Percentiles rank a stretch among this genome's conserved stretches.
phyloP scores from a whole-genome alignment of 805 yeast genomes.

The Nakazawaea wickerhamii region DNA sequence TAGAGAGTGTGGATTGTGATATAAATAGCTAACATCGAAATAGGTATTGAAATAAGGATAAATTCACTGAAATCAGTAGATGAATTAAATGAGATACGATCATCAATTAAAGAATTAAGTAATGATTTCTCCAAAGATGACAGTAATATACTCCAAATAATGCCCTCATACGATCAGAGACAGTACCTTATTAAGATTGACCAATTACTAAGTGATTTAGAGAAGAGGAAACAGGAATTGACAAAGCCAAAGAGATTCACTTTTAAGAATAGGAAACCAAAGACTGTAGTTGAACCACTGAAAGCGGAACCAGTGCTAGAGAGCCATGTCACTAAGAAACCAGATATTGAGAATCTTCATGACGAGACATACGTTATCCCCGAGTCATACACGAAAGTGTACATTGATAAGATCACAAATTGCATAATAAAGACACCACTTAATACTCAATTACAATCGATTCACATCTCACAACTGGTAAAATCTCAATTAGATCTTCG shows the following conservation, averaged over 20 bases:
- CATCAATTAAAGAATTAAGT: slow-evolving; percentile 57
- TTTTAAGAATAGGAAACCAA: slow-evolving; percentile 17
- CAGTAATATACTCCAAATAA: slow-evolving; percentile 2
- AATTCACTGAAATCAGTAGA: slow-evolving; percentile 53
- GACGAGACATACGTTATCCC: not conserved
- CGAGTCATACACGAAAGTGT: not conserved
- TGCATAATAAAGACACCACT: not conserved
- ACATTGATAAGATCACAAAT: not conserved
- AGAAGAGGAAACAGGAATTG: slow-evolving; percentile 16
- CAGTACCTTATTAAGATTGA: slow-evolving; percentile 17
- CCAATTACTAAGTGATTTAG: slow-evolving; percentile 17
- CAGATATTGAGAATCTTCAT: not conserved
- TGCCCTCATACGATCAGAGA: slow-evolving; percentile 33
- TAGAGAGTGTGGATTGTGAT: slow-evolving; percentile 64
- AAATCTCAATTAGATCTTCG: slow-evolving; percentile 15
- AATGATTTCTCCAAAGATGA: slow-evolving; percentile 29
- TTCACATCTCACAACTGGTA: slow-evolving; percentile 17
- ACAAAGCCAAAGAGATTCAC: slow-evolving; percentile 17
- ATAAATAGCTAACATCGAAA: slow-evolving; percentile 50
- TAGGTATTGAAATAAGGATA: slow-evolving; percentile 49
- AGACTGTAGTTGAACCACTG: not conserved
- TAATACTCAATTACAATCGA: slow-evolving; percentile 14
- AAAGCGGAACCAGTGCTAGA: not conserved
- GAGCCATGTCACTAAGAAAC: not conserved
- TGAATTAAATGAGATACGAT: slow-evolving; percentile 53